These are phyloP conservation scores for Kwoniella heveanensis DNA, from an alignment of 768 basidiomycete species.

Conservation along the genomic window DNA sequence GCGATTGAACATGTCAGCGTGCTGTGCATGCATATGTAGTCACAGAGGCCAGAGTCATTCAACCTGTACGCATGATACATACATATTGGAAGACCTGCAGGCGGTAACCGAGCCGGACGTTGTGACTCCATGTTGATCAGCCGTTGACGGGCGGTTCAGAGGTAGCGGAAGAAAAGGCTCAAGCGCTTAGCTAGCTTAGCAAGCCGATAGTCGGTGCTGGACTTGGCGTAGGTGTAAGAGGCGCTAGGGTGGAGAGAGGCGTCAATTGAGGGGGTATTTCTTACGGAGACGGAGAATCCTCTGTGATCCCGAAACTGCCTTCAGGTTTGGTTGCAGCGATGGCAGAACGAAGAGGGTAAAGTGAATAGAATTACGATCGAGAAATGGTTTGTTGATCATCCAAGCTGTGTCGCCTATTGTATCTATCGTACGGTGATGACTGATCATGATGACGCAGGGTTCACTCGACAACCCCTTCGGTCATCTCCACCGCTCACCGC, in stretches of 20 bases:
- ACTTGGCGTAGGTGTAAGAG: not conserved
- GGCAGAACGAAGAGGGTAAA: too few relatives aligned
- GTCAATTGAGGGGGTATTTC: too few relatives aligned
- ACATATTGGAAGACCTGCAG: slow-evolving; percentile 46
- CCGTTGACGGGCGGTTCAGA: not conserved
- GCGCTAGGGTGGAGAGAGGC: not conserved
- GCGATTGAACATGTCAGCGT: too few relatives aligned
- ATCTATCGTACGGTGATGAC: too few relatives aligned
- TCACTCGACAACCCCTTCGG: not conserved
- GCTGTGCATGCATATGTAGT: not conserved
- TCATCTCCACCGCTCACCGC: not conserved
- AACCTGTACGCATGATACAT: slow-evolving; percentile 7
- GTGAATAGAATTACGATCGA: too few relatives aligned
- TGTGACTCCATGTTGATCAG: slow-evolving; percentile 15
- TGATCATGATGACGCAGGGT: too few relatives aligned
- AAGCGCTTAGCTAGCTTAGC: not conserved
- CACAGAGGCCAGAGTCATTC: slow-evolving; percentile 4
- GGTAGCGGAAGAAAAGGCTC: not conserved
- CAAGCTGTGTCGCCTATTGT: too few relatives aligned
- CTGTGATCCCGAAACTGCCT: too few relatives aligned
- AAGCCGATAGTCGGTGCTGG: not conserved
- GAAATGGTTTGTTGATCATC: too few relatives aligned
- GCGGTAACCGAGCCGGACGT: slow-evolving; percentile 27
- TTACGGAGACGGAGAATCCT: too few relatives aligned
- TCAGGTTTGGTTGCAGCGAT: too few relatives aligned